A percentile compares a stretch with the other conserved stretches of the same genome.
These are phyloP conservation scores for Suhomyces terraborum DNA, from an alignment of 1,139 yeast species.

Conservation along the genomic window DNA sequence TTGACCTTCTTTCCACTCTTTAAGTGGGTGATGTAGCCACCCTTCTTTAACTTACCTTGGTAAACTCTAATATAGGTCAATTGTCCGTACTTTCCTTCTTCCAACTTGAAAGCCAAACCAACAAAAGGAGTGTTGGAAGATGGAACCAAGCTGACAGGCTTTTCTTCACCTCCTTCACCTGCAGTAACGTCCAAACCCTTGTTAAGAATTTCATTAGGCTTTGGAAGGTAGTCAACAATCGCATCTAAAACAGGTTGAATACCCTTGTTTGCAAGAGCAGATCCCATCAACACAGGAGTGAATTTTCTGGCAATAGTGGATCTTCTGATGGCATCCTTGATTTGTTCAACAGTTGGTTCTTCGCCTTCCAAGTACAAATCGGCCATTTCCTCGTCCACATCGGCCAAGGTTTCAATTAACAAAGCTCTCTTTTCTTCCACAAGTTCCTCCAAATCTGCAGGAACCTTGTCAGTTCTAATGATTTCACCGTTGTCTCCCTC, in stretches of 20 bases:
- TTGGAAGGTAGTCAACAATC: slow-evolving; percentile 92
- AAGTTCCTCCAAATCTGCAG: slow-evolving; percentile 46
- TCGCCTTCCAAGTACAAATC: slow-evolving; percentile 88
- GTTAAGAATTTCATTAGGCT: slow-evolving; percentile 90
- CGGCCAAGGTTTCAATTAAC: slow-evolving; percentile 92
- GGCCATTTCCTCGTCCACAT: slow-evolving; percentile 96
- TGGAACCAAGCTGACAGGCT: slow-evolving; percentile 74
- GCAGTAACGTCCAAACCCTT: slow-evolving; percentile 76
- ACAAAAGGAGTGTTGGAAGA: slow-evolving; percentile 80
- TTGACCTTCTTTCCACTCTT: slow-evolving; percentile 93
- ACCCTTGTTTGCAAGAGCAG: slow-evolving; percentile 95
- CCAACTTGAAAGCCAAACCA: slow-evolving; percentile 95
- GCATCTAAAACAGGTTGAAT: slow-evolving; percentile 94
- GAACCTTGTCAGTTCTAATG: slow-evolving; percentile 61
- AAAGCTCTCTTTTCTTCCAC: slow-evolving; percentile 54
- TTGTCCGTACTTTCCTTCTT: slow-evolving; percentile 98
- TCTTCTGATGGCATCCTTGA: slow-evolving; percentile 86
- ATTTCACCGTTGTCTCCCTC: slow-evolving; percentile 93
- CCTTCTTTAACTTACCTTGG: slow-evolving; percentile 93
- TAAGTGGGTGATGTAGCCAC: slow-evolving; percentile 83
- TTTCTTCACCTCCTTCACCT: slow-evolving; percentile 52
- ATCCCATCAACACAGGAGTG: slow-evolving; percentile 98
- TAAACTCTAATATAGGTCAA: slow-evolving; percentile 94
- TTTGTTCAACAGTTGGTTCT: slow-evolving; percentile 81
- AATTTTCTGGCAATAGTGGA: slow-evolving; percentile 95